These are phyloP conservation scores for Aspergillus puulaauensis DNA, from an alignment of 2,329 filamentous ascomycete genomes.

Conservation along the genomic window DNA sequence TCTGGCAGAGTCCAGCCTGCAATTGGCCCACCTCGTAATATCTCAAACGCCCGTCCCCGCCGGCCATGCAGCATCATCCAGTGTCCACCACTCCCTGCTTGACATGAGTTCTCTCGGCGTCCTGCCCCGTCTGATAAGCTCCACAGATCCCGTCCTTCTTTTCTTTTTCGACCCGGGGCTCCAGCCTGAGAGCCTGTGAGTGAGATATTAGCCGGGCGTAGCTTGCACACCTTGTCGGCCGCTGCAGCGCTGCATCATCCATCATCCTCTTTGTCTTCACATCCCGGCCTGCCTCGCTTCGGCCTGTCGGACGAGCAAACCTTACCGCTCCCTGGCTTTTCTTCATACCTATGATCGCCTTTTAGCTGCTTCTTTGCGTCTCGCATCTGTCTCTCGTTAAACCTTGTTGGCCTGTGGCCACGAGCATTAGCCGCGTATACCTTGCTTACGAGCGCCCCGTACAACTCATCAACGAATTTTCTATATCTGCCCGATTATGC, in stretches of 20 bases:
- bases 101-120: background rate
- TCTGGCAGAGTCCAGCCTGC: background rate
- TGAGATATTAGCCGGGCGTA: slow-evolving; percentile 2
- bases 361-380: background rate
- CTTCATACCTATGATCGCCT: background rate
- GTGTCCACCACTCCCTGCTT: slow-evolving; percentile 8
- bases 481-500: slow-evolving; percentile 6
- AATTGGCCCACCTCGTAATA: slow-evolving; percentile 9
- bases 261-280: slow-evolving; percentile 4
- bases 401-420: background rate
- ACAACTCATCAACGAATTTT: slow-evolving; percentile 4
- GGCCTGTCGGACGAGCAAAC: background rate
- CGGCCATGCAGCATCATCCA: slow-evolving; percentile 2
- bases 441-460: background rate
- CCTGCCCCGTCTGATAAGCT: slow-evolving; percentile 11
- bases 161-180: background rate
- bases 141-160: slow-evolving; percentile 6
- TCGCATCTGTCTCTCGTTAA: slow-evolving; percentile 9
- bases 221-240: slow-evolving; percentile 3
- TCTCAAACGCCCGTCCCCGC: slow-evolving; percentile 13
- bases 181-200: background rate
- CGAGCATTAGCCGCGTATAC: background rate
- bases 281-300: slow-evolving; percentile 6
- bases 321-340: background rate
- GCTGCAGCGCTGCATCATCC: background rate